phyloP scores from a whole-genome alignment of 139 green algal genomes.

The Haematococcus lacustris region DNA sequence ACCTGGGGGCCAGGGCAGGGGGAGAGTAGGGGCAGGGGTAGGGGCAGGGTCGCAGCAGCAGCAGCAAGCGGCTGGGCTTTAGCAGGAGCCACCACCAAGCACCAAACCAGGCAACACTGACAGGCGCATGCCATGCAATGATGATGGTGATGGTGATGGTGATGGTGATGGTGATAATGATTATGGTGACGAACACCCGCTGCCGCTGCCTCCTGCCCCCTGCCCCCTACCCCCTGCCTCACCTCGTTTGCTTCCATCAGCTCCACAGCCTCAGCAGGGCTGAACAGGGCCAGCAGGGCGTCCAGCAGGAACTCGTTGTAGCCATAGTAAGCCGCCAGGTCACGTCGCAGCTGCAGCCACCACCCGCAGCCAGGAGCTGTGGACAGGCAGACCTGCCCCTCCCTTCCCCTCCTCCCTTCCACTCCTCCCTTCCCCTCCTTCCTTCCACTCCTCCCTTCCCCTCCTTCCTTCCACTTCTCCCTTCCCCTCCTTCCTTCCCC shows the following conservation, averaged over 20 bases:
- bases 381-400: too few species aligned
- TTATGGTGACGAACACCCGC: too few species aligned
- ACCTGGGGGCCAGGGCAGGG: constrained; percentile 3
- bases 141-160: too few species aligned
- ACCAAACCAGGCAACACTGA: background rate
- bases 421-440: too few species aligned
- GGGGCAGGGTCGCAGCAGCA: background rate
- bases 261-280: constrained; percentile 20
- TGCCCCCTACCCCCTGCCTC: background rate
- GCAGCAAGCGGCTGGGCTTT: background rate
- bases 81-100: background rate
- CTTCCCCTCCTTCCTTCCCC: too few species aligned
- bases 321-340: constrained; percentile 87
- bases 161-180: too few species aligned
- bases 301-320: constrained; percentile 97
- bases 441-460: too few species aligned
- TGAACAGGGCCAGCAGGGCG: constrained; percentile 20
- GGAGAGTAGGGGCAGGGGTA: background rate
- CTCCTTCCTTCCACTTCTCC: too few species aligned
- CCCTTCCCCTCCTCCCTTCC: too few species aligned
- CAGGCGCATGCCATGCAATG: too few species aligned
- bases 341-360: constrained; percentile 72
- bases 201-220: background rate
- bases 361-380: too few species aligned
- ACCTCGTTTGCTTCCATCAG: constrained; percentile 80